These are phyloP conservation scores for Carex pumila DNA, from an alignment of 176 grass and related monocot species.

Conservation along the genomic window DNA sequence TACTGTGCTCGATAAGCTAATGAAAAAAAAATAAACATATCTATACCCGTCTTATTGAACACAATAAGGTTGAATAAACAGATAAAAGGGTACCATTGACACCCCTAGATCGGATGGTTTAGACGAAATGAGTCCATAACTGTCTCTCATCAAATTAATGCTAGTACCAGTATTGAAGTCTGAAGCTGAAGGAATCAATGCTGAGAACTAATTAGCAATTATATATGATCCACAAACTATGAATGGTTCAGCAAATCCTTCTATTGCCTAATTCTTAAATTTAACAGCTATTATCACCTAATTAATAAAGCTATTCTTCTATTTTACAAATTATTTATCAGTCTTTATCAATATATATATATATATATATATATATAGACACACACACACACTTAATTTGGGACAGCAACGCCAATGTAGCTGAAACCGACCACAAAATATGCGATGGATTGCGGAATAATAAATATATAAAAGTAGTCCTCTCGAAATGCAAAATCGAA, in stretches of 20 bases:
- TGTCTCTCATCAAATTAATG: neutral
- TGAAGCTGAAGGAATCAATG: neutral
- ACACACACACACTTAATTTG: neutral
- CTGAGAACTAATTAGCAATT: neutral
- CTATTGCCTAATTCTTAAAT: neutral
- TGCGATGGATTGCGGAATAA: constrained; percentile 50
- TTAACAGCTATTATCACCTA: neutral
- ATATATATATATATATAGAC: no score
- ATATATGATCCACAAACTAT: neutral
- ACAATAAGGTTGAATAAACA: no score
- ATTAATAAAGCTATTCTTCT: neutral
- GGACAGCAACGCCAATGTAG: constrained; percentile 31
- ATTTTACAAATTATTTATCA: neutral
- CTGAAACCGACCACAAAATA: constrained; percentile 55
- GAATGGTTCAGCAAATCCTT: neutral
- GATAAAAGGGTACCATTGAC: no score
- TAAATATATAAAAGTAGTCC: constrained; percentile 45
- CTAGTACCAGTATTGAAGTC: neutral
- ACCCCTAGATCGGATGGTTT: neutral
- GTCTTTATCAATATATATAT: neutral
- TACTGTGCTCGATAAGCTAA: no score
- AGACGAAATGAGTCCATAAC: neutral
- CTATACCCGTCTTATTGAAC: no score
- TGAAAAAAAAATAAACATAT: no score
- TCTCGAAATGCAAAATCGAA: constrained; percentile 37